phyloP scores from a whole-genome alignment of 106 monocot genomes.

The Cymbidium sinense region DNA sequence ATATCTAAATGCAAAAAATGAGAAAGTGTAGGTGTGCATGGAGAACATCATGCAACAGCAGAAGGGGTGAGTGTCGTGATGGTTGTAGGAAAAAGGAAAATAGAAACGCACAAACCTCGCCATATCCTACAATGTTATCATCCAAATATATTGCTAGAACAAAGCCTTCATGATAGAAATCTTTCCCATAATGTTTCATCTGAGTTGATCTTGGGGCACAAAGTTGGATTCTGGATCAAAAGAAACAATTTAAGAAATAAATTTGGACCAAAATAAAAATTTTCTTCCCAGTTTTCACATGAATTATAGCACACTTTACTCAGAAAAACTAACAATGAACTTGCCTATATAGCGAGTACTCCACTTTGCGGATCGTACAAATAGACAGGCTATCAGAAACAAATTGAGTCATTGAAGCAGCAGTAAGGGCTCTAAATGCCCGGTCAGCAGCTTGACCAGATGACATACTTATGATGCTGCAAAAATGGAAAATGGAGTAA shows the following conservation, averaged over 20 bases:
- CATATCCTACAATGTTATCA: slow-evolving; percentile 67
- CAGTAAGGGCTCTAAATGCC: slow-evolving; percentile 27
- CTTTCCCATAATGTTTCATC: slow-evolving; percentile 18
- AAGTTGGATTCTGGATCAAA: slow-evolving; percentile 59
- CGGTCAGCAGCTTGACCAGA: slow-evolving; percentile 36
- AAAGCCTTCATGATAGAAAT: slow-evolving; percentile 59
- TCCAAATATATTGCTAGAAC: slow-evolving; percentile 48
- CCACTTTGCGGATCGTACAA: slow-evolving; percentile 52
- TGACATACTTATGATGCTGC: slow-evolving; percentile 43
- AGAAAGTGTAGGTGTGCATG: background rate
- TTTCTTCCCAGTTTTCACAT: background rate
- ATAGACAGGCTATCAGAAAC: slow-evolving; percentile 8
- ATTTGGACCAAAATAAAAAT: background rate
- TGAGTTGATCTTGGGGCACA: slow-evolving; percentile 44
- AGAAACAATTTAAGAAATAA: background rate
- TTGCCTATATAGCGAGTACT: slow-evolving; percentile 76
- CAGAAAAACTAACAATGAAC: background rate
- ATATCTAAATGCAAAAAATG: background rate
- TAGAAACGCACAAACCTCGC: slow-evolving; percentile 55
- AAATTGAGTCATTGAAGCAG: slow-evolving; percentile 14
- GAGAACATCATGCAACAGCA: background rate
- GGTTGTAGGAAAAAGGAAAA: background rate
- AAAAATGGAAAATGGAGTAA: slow-evolving; percentile 8
- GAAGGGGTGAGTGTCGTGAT: background rate
- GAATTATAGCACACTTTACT: background rate